Conservation (phyloP, 1,139 yeast species). For the Geotrichum citri-aurantii region DNA sequence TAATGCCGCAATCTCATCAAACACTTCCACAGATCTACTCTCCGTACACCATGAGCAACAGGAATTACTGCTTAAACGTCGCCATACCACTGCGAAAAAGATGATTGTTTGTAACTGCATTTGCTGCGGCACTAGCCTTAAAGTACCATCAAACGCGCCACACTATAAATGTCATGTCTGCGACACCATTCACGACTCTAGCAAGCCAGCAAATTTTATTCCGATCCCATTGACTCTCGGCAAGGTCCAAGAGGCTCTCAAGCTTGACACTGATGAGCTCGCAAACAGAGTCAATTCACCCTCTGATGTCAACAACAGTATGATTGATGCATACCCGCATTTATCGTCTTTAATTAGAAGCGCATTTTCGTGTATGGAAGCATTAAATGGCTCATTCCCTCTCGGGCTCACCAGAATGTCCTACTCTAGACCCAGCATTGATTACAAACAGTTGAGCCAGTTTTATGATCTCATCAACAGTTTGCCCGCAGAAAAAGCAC, state of each 20-base stretch:
- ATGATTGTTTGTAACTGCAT: slow-evolving; percentile 29
- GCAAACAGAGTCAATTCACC: background rate
- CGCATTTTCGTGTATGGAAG: slow-evolving; percentile 26
- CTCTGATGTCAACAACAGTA: background rate
- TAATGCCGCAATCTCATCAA: slow-evolving; percentile 15
- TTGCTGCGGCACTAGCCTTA: slow-evolving; percentile 60
- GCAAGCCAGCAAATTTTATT: background rate
- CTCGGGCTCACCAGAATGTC: slow-evolving; percentile 25
- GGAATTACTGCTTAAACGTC: background rate
- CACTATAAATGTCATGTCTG: slow-evolving; percentile 49
- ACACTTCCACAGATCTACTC: background rate
- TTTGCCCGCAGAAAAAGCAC: background rate
- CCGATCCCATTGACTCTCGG: slow-evolving; percentile 23
- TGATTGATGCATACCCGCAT: background rate
- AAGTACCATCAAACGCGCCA: slow-evolving; percentile 43
- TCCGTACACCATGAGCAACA: background rate
- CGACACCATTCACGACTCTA: slow-evolving; percentile 30
- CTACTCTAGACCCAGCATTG: slow-evolving; percentile 30
- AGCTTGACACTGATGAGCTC: background rate
- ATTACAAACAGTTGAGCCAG: slow-evolving; percentile 23
- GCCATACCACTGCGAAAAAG: background rate
- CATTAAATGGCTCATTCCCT: slow-evolving; percentile 28
- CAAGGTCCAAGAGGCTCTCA: slow-evolving; percentile 10
- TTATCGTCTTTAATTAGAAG: slow-evolving; percentile 21
- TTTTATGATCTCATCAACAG: slow-evolving; percentile 22